Conservation (phyloP, 2,329 filamentous ascomycete genomes). For the Diaporthe humulicola region DNA sequence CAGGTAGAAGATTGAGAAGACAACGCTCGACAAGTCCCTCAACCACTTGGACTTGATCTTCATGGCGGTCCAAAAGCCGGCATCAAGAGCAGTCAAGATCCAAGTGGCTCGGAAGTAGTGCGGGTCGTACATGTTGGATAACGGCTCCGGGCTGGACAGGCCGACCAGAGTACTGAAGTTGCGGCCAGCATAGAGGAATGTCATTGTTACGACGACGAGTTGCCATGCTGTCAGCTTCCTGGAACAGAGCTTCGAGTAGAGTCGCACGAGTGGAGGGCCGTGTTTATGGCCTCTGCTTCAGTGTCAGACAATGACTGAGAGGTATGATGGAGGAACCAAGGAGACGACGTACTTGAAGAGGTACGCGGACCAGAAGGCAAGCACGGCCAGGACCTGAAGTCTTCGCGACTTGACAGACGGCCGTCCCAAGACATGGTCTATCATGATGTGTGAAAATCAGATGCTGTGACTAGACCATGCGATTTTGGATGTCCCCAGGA, state of each 20-base stretch:
- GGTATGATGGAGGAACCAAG: neutral
- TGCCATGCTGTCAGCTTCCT: slow-evolving; percentile 88
- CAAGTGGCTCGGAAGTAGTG: slow-evolving; percentile 97
- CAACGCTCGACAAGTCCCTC: slow-evolving; percentile 83
- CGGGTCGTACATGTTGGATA: slow-evolving; percentile 93
- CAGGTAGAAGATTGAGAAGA: slow-evolving; percentile 92
- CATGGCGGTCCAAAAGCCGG: slow-evolving; percentile 99
- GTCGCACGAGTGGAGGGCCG: slow-evolving; percentile 83
- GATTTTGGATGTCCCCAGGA: neutral
- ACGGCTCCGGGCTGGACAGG: slow-evolving; percentile 90
- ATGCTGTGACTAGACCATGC: neutral
- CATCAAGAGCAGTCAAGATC: slow-evolving; percentile 94
- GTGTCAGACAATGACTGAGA: slow-evolving; percentile 41
- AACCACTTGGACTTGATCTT: slow-evolving; percentile 83
- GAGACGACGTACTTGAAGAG: slow-evolving; percentile 72
- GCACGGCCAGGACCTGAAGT: slow-evolving; percentile 90
- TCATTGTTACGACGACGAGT: slow-evolving; percentile 85
- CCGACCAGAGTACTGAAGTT: slow-evolving; percentile 95
- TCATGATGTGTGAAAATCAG: slow-evolving; percentile 55
- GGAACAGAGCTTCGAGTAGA: slow-evolving; percentile 79
- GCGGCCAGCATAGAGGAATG: slow-evolving; percentile 90
- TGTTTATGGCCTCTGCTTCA: slow-evolving; percentile 80
- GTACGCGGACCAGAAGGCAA: slow-evolving; percentile 92
- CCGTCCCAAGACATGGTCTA: slow-evolving; percentile 92
- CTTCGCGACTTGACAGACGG: slow-evolving; percentile 93